phyloP scores from a whole-genome alignment of 345 rosid species.

The Citrus cavaleriei region DNA sequence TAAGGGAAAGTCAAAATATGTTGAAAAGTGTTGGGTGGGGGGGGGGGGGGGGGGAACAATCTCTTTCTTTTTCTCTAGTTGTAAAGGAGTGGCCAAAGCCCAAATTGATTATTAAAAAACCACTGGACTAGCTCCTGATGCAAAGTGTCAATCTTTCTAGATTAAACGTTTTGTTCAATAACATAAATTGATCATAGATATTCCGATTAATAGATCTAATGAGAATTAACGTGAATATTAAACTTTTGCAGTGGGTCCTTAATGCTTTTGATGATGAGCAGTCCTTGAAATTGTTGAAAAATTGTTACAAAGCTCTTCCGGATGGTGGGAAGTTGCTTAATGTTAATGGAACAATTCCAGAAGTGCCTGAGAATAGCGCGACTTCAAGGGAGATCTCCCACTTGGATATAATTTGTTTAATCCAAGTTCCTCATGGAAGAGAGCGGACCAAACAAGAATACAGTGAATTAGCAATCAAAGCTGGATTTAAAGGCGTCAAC shows the following conservation, averaged over 20 bases:
- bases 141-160: too few relatives aligned
- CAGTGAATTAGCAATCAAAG: neutral
- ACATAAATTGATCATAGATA: neutral
- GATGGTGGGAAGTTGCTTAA: neutral
- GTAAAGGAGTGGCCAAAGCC: too few relatives aligned
- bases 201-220: too few relatives aligned
- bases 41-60: too few relatives aligned
- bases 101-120: too few relatives aligned
- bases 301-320: neutral
- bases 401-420: neutral
- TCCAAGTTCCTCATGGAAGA: neutral
- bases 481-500: neutral
- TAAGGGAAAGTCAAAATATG: fast-evolving
- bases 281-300: neutral
- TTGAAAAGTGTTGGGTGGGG: too few relatives aligned
- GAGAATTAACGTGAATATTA: neutral
- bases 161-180: too few relatives aligned
- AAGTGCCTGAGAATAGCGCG: neutral
- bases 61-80: too few relatives aligned
- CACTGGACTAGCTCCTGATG: too few relatives aligned
- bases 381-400: neutral
- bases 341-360: neutral
- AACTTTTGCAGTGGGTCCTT: neutral
- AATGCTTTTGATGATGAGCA: neutral
- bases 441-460: neutral